phyloP scores from a whole-genome alignment of 2,329 filamentous ascomycete species.

The Epichloe amarillans region DNA sequence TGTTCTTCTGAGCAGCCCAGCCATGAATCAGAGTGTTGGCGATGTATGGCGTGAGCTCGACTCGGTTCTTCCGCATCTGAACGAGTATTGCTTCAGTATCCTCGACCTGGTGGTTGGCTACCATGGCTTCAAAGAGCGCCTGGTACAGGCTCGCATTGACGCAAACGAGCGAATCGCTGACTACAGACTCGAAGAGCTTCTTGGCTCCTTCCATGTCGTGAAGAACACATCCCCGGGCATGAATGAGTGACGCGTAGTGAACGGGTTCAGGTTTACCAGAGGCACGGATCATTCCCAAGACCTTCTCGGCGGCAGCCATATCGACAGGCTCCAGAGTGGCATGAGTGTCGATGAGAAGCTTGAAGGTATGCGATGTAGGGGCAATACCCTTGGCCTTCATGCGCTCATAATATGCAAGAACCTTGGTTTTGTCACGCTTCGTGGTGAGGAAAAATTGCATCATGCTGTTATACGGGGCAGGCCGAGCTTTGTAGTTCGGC shows the following conservation, averaged over 20 bases:
- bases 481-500: slow-evolving; percentile 96
- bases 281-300: slow-evolving; percentile 65
- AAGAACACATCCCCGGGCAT: slow-evolving; percentile 86
- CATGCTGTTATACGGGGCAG: slow-evolving; percentile 96
- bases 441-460: slow-evolving; percentile 99
- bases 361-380: slow-evolving; percentile 92
- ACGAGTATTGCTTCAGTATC: slow-evolving; percentile 61
- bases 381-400: slow-evolving; percentile 81
- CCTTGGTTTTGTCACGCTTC: slow-evolving; percentile 90
- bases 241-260: slow-evolving; percentile 90
- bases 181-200: slow-evolving; percentile 67
- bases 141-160: slow-evolving; percentile 85
- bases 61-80: slow-evolving; percentile 59
- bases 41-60: slow-evolving; percentile 92
- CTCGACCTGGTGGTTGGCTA: slow-evolving; percentile 77
- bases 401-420: slow-evolving; percentile 84
- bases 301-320: slow-evolving; percentile 73
- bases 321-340: slow-evolving; percentile 86
- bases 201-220: slow-evolving; percentile 82
- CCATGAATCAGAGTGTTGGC: slow-evolving; percentile 97
- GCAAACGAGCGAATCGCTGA: slow-evolving; percentile 52
- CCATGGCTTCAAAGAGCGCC: slow-evolving; percentile 92
- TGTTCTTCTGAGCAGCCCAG: slow-evolving; percentile 76
- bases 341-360: slow-evolving; percentile 89
- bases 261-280: slow-evolving; percentile 78